These are phyloP conservation scores for Leishmania gerbilli DNA, from an alignment of 208 protist species.

Conservation along the genomic window DNA sequence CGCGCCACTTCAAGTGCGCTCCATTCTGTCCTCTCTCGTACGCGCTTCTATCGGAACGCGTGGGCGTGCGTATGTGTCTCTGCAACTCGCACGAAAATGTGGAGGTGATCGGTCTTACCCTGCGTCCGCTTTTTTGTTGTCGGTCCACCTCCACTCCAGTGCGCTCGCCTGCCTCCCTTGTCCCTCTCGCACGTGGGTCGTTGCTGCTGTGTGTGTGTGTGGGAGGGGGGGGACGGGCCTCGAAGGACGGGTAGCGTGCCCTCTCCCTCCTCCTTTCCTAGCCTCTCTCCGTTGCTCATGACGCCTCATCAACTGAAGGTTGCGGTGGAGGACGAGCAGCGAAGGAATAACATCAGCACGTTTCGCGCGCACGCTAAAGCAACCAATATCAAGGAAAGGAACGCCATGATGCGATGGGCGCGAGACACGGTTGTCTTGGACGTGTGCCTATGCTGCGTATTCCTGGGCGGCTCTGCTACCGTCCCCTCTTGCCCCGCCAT, in stretches of 20 bases:
- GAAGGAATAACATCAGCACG: neutral
- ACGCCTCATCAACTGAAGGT: neutral
- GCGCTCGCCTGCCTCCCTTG: neutral
- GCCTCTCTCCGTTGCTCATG: neutral
- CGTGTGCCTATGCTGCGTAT: neutral
- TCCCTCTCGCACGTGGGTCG: neutral
- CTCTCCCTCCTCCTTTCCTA: neutral
- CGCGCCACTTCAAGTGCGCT: neutral
- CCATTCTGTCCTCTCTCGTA: neutral
- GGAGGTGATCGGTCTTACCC: neutral
- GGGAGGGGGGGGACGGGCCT: neutral
- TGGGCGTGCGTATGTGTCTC: neutral
- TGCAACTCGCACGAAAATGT: neutral
- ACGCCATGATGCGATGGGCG: neutral
- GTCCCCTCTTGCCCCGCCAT: neutral
- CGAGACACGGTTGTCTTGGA: neutral
- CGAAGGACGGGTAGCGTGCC: neutral
- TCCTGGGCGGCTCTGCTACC: neutral
- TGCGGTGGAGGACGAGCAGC: neutral
- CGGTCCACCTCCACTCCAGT: neutral
- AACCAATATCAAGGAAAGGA: neutral
- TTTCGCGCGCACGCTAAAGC: neutral
- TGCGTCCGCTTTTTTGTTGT: neutral
- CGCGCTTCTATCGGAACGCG: neutral
- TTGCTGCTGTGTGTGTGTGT: neutral